Percentiles rank a stretch among this genome's conserved stretches.
These are phyloP conservation scores for Fusarium transvaalense DNA, from an alignment of 2,329 filamentous ascomycete genomes.

Conservation along the genomic window DNA sequence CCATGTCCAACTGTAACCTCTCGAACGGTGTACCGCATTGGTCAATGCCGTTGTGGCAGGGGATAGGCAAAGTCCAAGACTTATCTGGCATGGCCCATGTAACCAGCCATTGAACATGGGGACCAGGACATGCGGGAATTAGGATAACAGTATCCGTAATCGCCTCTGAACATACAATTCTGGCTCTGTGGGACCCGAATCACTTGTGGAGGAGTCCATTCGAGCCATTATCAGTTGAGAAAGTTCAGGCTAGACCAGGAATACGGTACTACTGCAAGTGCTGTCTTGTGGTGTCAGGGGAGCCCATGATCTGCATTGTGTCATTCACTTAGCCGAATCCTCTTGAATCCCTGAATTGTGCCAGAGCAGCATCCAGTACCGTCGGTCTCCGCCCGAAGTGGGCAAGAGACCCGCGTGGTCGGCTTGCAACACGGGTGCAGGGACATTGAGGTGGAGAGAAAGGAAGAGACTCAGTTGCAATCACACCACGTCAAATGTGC, in stretches of 20 bases:
- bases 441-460: neutral
- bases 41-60: neutral
- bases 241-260: neutral
- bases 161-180: neutral
- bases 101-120: neutral
- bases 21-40: constrained; percentile 4
- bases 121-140: constrained; percentile 19
- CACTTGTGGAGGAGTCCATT: neutral
- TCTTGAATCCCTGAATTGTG: neutral
- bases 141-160: neutral
- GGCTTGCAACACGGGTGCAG: constrained; percentile 5
- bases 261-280: constrained; percentile 3
- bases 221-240: constrained; percentile 2
- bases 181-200: neutral
- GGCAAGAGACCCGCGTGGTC: constrained; percentile 4
- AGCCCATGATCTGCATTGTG: constrained; percentile 23
- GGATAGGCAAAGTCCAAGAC: neutral
- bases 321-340: constrained; percentile 12
- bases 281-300: constrained; percentile 2
- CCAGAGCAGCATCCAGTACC: neutral
- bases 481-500: neutral
- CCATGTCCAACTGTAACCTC: neutral
- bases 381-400: constrained; percentile 8
- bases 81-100: neutral
- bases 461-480: neutral